Conservation (phyloP, 345 rosid genomes). For the Stellera chamaejasme region DNA sequence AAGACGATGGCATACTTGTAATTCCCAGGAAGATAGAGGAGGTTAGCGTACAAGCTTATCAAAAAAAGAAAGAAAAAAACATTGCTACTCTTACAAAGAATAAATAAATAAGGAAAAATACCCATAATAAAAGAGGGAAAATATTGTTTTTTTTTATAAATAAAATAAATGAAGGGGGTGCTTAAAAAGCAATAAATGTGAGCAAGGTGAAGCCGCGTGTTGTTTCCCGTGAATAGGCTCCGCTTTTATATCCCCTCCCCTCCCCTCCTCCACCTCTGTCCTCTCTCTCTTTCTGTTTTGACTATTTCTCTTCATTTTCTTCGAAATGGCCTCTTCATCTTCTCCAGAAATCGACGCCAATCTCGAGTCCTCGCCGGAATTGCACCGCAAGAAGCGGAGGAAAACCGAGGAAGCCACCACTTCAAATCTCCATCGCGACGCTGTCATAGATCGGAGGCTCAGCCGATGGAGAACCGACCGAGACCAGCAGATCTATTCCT, state of each 20-base stretch:
- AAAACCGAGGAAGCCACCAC: slow-evolving; percentile 15
- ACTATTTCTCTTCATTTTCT: background rate
- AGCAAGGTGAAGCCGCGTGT: slow-evolving; percentile 28
- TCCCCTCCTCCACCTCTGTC: slow-evolving; percentile 8
- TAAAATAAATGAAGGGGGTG: background rate
- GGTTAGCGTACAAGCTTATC: no score
- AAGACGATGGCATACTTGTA: no score
- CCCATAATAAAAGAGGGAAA: no score
- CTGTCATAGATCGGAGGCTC: slow-evolving; percentile 8
- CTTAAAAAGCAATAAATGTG: slow-evolving; percentile 22
- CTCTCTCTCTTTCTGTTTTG: background rate
- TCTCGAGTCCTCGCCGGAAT: slow-evolving; percentile 25
- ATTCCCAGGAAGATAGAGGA: no score
- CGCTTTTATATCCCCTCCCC: slow-evolving; percentile 16
- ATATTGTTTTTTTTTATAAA: no score
- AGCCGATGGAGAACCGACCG: slow-evolving; percentile 57
- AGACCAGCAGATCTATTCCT: slow-evolving; percentile 57
- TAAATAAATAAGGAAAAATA: no score
- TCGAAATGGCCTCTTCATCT: slow-evolving; percentile 19
- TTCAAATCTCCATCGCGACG: background rate
- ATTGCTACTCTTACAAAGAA: no score
- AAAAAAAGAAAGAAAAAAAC: no score
- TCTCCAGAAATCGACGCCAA: slow-evolving; percentile 17
- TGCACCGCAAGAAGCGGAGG: slow-evolving; percentile 40
- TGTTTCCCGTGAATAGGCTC: slow-evolving; percentile 23